Conservation (phyloP, 805 yeast genomes). For the Saccharomyces kudriavzevii region DNA sequence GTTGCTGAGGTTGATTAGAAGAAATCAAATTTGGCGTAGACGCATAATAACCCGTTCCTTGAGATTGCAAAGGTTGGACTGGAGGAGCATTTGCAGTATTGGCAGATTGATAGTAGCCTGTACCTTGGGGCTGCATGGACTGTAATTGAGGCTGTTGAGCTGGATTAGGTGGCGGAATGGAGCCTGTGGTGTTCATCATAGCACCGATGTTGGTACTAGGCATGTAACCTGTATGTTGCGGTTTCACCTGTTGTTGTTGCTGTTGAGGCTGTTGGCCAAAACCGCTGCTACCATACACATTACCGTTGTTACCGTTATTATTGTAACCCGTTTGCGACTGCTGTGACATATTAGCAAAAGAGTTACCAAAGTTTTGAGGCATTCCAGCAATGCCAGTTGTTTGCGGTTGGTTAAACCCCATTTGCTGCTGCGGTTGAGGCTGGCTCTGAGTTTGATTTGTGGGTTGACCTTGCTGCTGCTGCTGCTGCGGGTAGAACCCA, state of each 20-base stretch:
- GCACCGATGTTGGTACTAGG: not conserved
- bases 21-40: constrained; percentile 14
- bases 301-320: not conserved
- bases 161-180: constrained; percentile 13
- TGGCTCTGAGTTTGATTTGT: constrained; percentile 4
- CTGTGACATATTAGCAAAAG: constrained; percentile 3
- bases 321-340: constrained; percentile 2
- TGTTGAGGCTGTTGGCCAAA: constrained; percentile 9
- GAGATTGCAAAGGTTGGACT: constrained; percentile 29
- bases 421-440: not conserved
- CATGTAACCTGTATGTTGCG: constrained; percentile 8
- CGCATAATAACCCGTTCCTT: constrained; percentile 35
- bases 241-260: constrained; percentile 7
- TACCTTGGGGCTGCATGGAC: constrained; percentile 23
- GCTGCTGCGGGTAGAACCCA: constrained; percentile 1
- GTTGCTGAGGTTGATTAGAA: constrained; percentile 12
- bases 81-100: constrained; percentile 22
- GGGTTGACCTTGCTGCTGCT: constrained; percentile 9
- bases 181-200: constrained; percentile 6
- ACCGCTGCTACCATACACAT: not conserved
- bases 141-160: constrained; percentile 17
- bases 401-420: constrained; percentile 10
- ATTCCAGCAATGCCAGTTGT: constrained; percentile 10
- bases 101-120: constrained; percentile 31
- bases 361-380: not conserved